These are phyloP conservation scores for Byssothecium circinans DNA, from an alignment of 2,329 filamentous ascomycete genomes.

Conservation along the genomic window DNA sequence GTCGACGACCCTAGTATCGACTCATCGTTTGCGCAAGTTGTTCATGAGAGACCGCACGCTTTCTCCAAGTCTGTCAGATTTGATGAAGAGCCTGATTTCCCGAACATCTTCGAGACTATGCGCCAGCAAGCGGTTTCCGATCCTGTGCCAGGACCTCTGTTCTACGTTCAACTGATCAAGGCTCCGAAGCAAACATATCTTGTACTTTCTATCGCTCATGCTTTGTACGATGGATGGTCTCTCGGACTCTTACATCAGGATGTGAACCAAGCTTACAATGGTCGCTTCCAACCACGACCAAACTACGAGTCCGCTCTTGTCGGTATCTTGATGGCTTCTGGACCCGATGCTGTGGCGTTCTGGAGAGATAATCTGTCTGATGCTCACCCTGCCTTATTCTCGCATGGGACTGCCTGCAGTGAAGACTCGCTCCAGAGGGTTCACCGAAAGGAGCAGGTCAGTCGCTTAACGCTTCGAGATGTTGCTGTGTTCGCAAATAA, in stretches of 20 bases:
- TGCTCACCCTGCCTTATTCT: constrained; percentile 47
- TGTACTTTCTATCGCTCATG: constrained; percentile 77
- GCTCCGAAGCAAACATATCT: constrained; percentile 45
- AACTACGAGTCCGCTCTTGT: constrained; percentile 59
- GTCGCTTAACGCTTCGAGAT: constrained; percentile 44
- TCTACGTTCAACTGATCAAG: constrained; percentile 44
- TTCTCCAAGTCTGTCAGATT: constrained; percentile 38
- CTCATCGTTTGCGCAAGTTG: constrained; percentile 59
- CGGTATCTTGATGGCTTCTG: constrained; percentile 53
- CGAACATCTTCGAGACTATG: constrained; percentile 33
- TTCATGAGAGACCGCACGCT: constrained; percentile 42
- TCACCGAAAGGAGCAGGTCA: constrained; percentile 53
- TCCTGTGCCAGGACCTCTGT: constrained; percentile 20
- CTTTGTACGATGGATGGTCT: constrained; percentile 88
- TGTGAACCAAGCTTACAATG: constrained; percentile 65
- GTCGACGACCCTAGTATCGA: constrained; percentile 63
- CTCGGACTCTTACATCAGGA: constrained; percentile 73
- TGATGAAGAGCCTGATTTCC: constrained; percentile 29
- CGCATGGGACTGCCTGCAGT: constrained; percentile 15
- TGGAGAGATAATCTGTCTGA: constrained; percentile 71
- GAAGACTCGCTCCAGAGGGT: constrained; percentile 17
- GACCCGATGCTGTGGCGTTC: constrained; percentile 59
- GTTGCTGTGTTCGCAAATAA: constrained; percentile 65
- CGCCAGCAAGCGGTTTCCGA: constrained; percentile 36
- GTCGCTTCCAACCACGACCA: constrained; percentile 47